These are phyloP conservation scores for Aphanomyces astaci DNA, from an alignment of 352 stramenopile genomes.

Conservation along the genomic window DNA sequence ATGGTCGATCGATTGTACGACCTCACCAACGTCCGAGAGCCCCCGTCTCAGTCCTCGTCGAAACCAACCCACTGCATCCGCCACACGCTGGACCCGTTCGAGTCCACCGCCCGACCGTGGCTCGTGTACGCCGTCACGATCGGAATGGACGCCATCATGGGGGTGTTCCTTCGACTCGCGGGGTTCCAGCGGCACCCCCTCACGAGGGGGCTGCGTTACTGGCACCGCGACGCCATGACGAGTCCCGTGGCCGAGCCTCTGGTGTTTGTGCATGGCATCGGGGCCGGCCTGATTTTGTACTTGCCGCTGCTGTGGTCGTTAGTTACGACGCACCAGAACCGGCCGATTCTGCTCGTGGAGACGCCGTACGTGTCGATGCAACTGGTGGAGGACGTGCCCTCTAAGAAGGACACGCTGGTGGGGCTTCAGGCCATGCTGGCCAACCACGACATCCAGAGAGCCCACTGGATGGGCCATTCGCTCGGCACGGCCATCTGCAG, in stretches of 20 bases:
- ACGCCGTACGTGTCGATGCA: background rate
- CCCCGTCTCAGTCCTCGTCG: background rate
- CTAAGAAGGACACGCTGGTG: background rate
- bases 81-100: background rate
- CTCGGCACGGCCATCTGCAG: background rate
- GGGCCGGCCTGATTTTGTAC: background rate
- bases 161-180: background rate
- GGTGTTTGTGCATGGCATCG: slow-evolving; percentile 4
- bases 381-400: background rate
- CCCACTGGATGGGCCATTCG: slow-evolving; percentile 5
- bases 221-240: background rate
- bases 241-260: background rate
- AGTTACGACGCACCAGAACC: background rate
- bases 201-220: background rate
- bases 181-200: background rate
- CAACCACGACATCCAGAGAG: background rate
- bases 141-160: background rate
- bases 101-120: background rate
- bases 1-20: background rate
- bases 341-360: background rate
- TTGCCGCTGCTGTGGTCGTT: background rate
- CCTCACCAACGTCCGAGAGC: background rate
- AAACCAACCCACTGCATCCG: background rate
- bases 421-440: background rate
- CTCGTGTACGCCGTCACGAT: background rate